Evolutionary conservation across 2,329 filamentous ascomycete species (phyloP).

Genomic region (Plectosphaerella cucumerina): DNA sequence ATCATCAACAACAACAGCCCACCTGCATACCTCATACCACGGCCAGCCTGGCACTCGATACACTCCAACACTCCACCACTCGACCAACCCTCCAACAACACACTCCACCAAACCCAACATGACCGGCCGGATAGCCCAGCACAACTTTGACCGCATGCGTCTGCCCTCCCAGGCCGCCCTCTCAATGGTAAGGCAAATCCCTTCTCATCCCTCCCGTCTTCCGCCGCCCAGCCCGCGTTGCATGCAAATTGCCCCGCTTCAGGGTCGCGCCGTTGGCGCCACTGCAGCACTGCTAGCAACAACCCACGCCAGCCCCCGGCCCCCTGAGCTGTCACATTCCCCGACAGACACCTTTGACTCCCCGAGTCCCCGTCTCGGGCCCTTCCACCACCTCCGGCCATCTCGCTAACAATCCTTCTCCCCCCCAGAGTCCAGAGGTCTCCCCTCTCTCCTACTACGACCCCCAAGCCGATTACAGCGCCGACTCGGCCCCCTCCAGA

Average conservation of each 20-base stretch:
- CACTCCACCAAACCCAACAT: neutral
- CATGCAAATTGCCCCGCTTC: no score
- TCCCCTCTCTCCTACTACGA: conserved; percentile 15
- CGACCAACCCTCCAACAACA: neutral
- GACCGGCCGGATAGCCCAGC: neutral
- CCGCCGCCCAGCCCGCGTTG: neutral
- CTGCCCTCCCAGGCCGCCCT: neutral
- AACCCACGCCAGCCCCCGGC: neutral
- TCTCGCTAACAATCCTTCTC: conserved; percentile 4
- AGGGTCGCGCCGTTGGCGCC: no score
- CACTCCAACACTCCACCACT: neutral
- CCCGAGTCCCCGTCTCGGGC: conserved; percentile 1
- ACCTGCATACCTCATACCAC: no score
- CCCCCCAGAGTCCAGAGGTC: conserved; percentile 10
- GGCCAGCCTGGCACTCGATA: no score
- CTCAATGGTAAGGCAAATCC: neutral
- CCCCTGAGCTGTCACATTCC: neutral
- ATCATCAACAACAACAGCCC: no score
- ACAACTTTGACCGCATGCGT: neutral
- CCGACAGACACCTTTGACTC: neutral
- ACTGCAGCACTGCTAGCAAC: no score
- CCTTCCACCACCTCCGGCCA: neutral
- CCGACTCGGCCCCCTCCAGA: conserved; percentile 29
- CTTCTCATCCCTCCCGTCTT: neutral
- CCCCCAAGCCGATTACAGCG: conserved; percentile 23